Evolutionary conservation across 495 filamentous ascomycete species (phyloP), one percentile per base, ranked within the genome.

Genomic region (Hypoxylon fragiforme): DNA sequence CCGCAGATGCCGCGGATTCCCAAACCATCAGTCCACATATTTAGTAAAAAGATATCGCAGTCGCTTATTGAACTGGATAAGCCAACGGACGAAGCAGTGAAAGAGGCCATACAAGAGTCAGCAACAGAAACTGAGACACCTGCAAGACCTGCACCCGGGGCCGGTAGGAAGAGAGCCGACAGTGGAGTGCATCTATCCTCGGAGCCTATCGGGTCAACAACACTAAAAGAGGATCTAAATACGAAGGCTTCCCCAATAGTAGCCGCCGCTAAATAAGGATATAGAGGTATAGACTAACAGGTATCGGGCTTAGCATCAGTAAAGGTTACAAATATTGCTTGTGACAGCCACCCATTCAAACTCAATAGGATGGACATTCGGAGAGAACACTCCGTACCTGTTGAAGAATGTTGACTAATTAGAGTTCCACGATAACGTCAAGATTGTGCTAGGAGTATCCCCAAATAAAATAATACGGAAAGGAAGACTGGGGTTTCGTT

Each of bases 261-360:
- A 39, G 15, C 43, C 16, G 37, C 39, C 3, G 20, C 53, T 1
- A 52, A 57, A 31, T 57, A 22, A 56, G 8, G 18, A 34, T 2
- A n/a, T 20, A 36, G 7, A 21, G 18, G 30, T 1, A 26, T 31
- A 19, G 44, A 36, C n/a, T n/a, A n/a, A n/a, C n/a, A n/a, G n/a
- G n/a, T n/a, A n/a, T n/a, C 44, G 92, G 24, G 24, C 24, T 28
- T 28, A 9, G 24, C 4, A 28, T 9, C 9, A 28, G 24, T 28
- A 9, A 28, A 28, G 24, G 24, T 4, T 28, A 28, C 24, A 28
- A 28, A 28, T 9, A 28, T 9, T 9, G 4, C 24, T 28, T 9
- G 24, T 28, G 24, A 9, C 24, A 28, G n/a, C n/a, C n/a, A n/a
- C n/a, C n/a, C n/a, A n/a, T n/a, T n/a, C n/a, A n/a, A n/a, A n/a